phyloP scores from a whole-genome alignment of 129 eudicot genomes.

The Erigeron canadensis region DNA sequence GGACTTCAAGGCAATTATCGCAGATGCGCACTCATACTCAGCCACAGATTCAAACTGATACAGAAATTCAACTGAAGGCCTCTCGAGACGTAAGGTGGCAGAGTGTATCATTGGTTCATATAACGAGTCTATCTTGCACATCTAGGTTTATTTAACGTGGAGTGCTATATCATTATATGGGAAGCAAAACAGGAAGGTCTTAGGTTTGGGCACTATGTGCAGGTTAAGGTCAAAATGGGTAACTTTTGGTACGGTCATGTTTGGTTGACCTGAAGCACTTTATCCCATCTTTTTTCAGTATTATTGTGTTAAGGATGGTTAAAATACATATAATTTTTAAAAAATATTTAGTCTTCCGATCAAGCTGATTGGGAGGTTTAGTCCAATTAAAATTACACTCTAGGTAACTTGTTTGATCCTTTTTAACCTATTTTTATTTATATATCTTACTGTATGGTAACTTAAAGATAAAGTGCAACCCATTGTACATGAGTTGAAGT shows the following conservation, averaged over 20 bases:
- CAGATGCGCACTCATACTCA: slow-evolving; percentile 29
- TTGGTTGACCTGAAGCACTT: not conserved
- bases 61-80: slow-evolving; percentile 88
- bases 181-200: not conserved
- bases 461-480: not conserved
- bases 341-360: not conserved
- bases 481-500: not conserved
- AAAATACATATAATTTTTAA: not conserved
- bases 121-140: slow-evolving; percentile 4
- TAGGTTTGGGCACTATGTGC: not conserved
- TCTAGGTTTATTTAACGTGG: slow-evolving; percentile 1
- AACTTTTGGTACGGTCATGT: not conserved
- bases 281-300: slow-evolving; percentile 3
- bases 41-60: slow-evolving; percentile 43
- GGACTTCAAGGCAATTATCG: slow-evolving; percentile 33
- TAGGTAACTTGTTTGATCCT: not conserved
- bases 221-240: not conserved
- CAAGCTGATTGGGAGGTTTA: not conserved
- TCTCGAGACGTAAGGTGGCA: slow-evolving; percentile 99
- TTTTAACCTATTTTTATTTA: not conserved
- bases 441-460: no score
- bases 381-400: not conserved
- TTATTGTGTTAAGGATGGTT: not conserved
- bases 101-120: slow-evolving; percentile 47
- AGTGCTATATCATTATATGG: not conserved